Evolutionary conservation across 1,284 basidiomycete species (phyloP).

Genomic region (Ustilago shanxiensis): DNA sequence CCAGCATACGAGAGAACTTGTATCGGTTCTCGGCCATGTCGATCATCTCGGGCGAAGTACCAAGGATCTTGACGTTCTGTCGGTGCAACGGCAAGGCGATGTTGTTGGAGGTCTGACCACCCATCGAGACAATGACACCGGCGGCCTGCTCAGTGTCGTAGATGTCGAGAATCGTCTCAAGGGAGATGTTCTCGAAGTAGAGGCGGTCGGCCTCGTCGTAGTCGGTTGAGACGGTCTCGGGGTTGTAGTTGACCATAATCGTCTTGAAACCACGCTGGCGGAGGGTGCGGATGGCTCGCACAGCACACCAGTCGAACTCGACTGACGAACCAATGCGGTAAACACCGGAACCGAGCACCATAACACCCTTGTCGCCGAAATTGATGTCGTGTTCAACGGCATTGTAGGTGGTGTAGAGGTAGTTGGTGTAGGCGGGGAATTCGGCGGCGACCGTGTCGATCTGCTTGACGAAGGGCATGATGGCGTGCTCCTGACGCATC

Average conservation of each 20-base stretch:
- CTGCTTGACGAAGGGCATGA: conserved; percentile 95
- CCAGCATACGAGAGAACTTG: conserved; percentile 98
- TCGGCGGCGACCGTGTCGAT: conserved; percentile 99
- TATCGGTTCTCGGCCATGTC: conserved; percentile 98
- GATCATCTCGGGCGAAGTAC: conserved; percentile 99
- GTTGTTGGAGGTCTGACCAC: conserved; percentile 98
- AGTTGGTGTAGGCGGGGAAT: conserved; percentile 98
- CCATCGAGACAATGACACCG: conserved; percentile 96
- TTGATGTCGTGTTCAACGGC: conserved; percentile 89
- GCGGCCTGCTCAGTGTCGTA: conserved; percentile 90
- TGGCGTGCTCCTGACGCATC: conserved; percentile 84
- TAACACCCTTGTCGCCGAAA: conserved; percentile 92
- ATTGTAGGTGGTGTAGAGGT: conserved; percentile 98
- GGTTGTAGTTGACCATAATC: conserved; percentile 99
- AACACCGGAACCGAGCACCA: conserved; percentile 97
- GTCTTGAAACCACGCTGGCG: conserved; percentile 94
- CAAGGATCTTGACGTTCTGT: conserved; percentile 97
- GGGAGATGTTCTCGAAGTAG: conserved; percentile 98
- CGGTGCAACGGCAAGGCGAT: conserved; percentile 93
- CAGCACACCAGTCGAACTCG: conserved; percentile 99
- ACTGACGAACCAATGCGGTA: conserved; percentile 99
- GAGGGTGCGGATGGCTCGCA: conserved; percentile 93
- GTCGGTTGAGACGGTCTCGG: conserved; percentile 98
- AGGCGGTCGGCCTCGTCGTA: conserved; percentile 98
- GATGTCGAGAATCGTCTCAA: conserved; percentile 96